Conservation (phyloP, 768 basidiomycete genomes). For the Cubamyces sp. region DNA sequence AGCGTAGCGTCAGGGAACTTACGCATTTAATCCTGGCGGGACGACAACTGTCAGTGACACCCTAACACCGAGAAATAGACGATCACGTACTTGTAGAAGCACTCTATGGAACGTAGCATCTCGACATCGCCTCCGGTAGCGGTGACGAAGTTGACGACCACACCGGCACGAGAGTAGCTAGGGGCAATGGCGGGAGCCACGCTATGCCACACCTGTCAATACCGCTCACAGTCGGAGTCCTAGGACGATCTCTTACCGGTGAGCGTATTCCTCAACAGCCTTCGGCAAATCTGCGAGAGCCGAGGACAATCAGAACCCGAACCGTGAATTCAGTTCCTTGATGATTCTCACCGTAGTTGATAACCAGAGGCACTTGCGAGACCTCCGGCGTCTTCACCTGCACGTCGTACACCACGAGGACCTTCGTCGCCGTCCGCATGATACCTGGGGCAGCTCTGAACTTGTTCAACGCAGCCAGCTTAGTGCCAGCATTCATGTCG, state of each 20-base stretch:
- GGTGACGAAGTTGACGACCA: conserved; percentile 95
- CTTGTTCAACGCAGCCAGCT: conserved; percentile 82
- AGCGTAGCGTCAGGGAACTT: conserved; percentile 36
- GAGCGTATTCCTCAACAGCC: conserved; percentile 97
- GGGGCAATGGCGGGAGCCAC: conserved; percentile 89
- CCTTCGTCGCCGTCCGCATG: conserved; percentile 67
- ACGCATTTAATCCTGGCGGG: conserved; percentile 72
- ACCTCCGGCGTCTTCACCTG: conserved; percentile 90
- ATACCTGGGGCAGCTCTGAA: conserved; percentile 66
- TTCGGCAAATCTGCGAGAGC: conserved; percentile 74
- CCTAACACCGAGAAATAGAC: background rate
- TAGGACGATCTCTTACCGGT: conserved; percentile 60
- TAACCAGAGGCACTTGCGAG: conserved; percentile 86
- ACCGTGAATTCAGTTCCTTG: no score
- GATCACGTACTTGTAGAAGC: conserved; percentile 86
- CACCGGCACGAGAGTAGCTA: conserved; percentile 83
- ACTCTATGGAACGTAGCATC: conserved; percentile 98
- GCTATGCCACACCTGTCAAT: conserved; percentile 42
- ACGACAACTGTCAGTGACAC: conserved; percentile 10
- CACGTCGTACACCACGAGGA: conserved; percentile 92
- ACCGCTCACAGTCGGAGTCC: background rate
- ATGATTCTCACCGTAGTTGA: conserved; percentile 79
- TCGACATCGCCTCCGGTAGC: conserved; percentile 98
- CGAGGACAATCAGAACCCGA: background rate
- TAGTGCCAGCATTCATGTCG: conserved; percentile 88